Evolutionary conservation across 305 asterid species (phyloP).

Genomic region (Fraxinus angustifolia): DNA sequence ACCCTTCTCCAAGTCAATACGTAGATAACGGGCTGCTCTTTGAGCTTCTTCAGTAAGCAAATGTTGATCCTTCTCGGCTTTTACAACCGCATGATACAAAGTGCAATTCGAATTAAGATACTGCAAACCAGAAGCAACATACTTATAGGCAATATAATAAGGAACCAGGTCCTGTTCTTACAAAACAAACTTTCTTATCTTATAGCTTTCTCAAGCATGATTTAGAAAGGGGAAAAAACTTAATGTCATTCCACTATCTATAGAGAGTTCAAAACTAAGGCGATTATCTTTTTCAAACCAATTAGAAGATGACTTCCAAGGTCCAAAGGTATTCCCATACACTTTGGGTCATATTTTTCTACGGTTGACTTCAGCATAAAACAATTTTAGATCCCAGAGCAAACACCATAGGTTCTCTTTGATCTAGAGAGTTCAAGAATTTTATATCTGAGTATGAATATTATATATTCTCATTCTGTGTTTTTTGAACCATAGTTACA

Average conservation of each 20-base stretch:
- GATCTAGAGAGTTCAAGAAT: slow-evolving; percentile 3
- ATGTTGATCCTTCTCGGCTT: slow-evolving; percentile 69
- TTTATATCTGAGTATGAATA: neutral
- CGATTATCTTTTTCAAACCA: neutral
- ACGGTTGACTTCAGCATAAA: neutral
- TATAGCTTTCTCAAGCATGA: slow-evolving; percentile 5
- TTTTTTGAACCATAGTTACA: neutral
- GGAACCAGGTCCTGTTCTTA: slow-evolving; percentile 2
- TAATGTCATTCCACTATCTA: neutral
- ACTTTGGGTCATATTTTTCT: neutral
- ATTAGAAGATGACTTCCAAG: neutral
- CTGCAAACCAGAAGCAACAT: slow-evolving; percentile 40
- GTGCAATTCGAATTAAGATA: slow-evolving; percentile 73
- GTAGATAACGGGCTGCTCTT: slow-evolving; percentile 70
- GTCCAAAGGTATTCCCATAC: neutral
- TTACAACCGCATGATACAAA: slow-evolving; percentile 67
- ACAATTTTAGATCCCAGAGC: neutral
- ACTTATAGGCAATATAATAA: slow-evolving; percentile 7
- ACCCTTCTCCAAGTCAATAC: slow-evolving; percentile 88
- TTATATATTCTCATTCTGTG: neutral
- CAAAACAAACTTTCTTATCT: slow-evolving; percentile 4
- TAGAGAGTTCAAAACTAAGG: neutral
- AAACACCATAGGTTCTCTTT: neutral
- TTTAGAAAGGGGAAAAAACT: neutral
- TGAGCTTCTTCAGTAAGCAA: slow-evolving; percentile 74